Evolutionary conservation across 768 basidiomycete genomes (phyloP).

Genomic region (Chalciporus chontae): DNA sequence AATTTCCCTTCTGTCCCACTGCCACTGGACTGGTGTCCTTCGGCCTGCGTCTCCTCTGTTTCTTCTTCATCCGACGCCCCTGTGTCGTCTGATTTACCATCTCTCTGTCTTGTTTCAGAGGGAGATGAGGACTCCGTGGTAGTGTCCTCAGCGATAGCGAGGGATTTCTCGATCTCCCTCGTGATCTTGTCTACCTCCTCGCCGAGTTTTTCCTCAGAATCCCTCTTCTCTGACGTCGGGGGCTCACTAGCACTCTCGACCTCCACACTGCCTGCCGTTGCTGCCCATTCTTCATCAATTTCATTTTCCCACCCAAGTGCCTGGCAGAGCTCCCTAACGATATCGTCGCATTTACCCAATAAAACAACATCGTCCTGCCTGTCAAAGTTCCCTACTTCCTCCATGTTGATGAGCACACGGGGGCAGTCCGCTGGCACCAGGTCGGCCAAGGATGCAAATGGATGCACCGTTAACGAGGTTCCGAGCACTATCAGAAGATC

Average conservation of each 20-base stretch:
- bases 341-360: constrained; percentile 69
- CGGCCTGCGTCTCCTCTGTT: not conserved
- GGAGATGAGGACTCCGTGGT: not conserved
- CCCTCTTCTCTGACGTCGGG: constrained; percentile 5
- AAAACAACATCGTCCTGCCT: constrained; percentile 57
- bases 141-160: constrained; percentile 14
- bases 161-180: constrained; percentile 19
- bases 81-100: not conserved
- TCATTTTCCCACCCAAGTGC: constrained; percentile 77
- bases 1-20: constrained; percentile 6
- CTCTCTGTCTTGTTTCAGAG: not conserved
- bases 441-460: constrained; percentile 76
- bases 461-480: constrained; percentile 83
- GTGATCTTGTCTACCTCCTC: constrained; percentile 28
- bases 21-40: not conserved
- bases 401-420: constrained; percentile 87
- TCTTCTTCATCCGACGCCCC: not conserved
- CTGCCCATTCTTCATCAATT: constrained; percentile 51
- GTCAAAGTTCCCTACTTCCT: constrained; percentile 69
- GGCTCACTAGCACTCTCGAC: constrained; percentile 1
- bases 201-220: constrained; percentile 2
- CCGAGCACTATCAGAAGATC: constrained; percentile 91
- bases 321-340: constrained; percentile 56
- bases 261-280: constrained; percentile 38
- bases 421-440: constrained; percentile 57